phyloP scores from a whole-genome alignment of 257 asterid genomes.

The Marsdenia floribunda region DNA sequence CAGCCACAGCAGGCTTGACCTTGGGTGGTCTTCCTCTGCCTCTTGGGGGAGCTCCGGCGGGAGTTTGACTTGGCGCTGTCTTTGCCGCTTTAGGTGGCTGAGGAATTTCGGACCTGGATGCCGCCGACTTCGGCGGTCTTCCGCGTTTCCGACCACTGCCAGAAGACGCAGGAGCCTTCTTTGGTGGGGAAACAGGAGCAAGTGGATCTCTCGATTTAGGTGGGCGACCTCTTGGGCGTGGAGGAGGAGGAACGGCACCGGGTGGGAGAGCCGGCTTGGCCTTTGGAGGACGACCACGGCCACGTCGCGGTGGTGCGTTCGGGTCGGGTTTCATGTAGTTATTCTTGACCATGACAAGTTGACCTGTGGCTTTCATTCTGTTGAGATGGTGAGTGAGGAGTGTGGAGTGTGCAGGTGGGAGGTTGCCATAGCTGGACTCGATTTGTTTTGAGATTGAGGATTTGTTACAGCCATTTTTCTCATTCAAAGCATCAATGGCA shows the following conservation, averaged over 20 bases:
- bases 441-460: conserved; percentile 58
- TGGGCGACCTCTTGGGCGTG: conserved; percentile 78
- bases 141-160: conserved; percentile 65
- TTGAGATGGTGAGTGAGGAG: conserved; percentile 63
- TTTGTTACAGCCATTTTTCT: conserved; percentile 54
- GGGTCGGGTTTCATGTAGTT: conserved; percentile 64
- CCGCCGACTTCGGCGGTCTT: conserved; percentile 61
- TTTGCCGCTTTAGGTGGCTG: conserved; percentile 5
- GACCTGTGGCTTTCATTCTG: conserved; percentile 64
- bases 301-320: conserved; percentile 71
- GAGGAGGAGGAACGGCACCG: conserved; percentile 28
- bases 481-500: conserved; percentile 56
- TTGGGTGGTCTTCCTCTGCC: conserved; percentile 91
- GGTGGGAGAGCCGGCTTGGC: conserved; percentile 44
- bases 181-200: conserved; percentile 36
- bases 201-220: conserved; percentile 48
- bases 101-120: neutral
- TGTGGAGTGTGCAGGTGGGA: conserved; percentile 55
- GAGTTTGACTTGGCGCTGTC: conserved; percentile 7
- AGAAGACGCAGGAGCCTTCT: conserved; percentile 19
- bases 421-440: conserved; percentile 51
- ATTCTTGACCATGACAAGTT: conserved; percentile 50
- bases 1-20: conserved; percentile 50
- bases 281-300: conserved; percentile 93
- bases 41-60: conserved; percentile 32